Evolutionary conservation across 106 monocot species (phyloP).

Genomic region (Dendrobium officinale): DNA sequence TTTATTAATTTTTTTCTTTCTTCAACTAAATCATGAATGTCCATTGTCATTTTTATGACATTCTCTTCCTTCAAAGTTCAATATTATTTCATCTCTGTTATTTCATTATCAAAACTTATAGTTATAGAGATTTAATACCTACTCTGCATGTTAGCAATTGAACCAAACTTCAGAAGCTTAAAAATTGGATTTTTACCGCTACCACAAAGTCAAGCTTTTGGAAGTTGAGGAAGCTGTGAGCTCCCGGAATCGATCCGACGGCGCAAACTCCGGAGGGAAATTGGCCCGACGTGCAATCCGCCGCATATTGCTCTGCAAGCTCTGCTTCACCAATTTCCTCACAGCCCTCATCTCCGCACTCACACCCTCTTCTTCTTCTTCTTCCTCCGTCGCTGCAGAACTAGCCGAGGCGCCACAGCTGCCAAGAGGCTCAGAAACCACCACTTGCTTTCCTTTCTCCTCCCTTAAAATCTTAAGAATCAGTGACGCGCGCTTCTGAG

Average conservation of each 20-base stretch:
- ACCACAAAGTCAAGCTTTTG: constrained; percentile 68
- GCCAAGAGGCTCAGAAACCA: constrained; percentile 19
- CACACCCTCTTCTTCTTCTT: constrained; percentile 13
- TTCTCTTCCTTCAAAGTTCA: no score
- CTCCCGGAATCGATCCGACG: constrained; percentile 27
- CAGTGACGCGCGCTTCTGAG: constrained; percentile 77
- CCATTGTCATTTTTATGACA: no score
- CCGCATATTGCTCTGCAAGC: constrained; percentile 66
- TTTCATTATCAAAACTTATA: no score
- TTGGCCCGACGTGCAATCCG: constrained; percentile 66
- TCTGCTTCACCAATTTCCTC: constrained; percentile 65
- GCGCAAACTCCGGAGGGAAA: constrained; percentile 35
- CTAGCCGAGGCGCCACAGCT: background rate
- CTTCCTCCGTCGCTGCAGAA: constrained; percentile 1
- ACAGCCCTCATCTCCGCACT: constrained; percentile 64
- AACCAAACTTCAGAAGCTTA: background rate
- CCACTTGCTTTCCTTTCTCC: constrained; percentile 54
- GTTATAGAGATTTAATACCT: no score
- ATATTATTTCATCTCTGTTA: no score
- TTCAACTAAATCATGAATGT: no score
- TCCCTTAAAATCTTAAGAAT: constrained; percentile 49
- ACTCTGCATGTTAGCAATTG: no score
- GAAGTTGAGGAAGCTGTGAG: constrained; percentile 35
- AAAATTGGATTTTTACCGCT: background rate
- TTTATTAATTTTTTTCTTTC: no score